phyloP scores from a whole-genome alignment of 306 rosid species.

The Vigna nakashimae region DNA sequence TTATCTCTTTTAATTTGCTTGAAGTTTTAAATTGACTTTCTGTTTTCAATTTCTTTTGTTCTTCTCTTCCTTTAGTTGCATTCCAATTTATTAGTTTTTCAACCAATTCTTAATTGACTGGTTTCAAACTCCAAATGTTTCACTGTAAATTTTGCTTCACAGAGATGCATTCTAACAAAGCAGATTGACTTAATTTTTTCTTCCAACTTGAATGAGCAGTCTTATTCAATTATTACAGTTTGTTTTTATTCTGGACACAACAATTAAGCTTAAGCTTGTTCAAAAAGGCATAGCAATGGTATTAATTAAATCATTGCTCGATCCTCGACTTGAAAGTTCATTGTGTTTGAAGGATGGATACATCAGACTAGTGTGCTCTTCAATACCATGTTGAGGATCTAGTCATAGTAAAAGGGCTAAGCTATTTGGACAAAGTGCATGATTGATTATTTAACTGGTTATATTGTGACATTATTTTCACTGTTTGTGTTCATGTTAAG shows the following conservation, averaged over 20 bases:
- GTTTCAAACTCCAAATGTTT: neutral
- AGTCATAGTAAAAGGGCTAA: slow-evolving; percentile 8
- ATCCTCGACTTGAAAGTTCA: neutral
- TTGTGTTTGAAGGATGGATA: slow-evolving; percentile 30
- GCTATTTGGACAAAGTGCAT: slow-evolving; percentile 7
- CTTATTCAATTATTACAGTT: neutral
- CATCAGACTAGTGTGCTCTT: neutral
- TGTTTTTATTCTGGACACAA: slow-evolving; percentile 3
- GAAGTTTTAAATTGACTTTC: slow-evolving; percentile 4
- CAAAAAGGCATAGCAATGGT: neutral
- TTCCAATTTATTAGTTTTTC: neutral
- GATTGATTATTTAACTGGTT: slow-evolving; percentile 11
- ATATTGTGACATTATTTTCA: neutral
- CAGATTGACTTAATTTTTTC: neutral
- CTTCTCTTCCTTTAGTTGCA: slow-evolving; percentile 15
- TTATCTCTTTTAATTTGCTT: slow-evolving; percentile 3
- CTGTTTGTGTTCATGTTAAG: slow-evolving; percentile 10
- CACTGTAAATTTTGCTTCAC: neutral
- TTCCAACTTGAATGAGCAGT: neutral
- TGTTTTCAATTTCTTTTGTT: neutral
- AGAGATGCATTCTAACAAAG: neutral
- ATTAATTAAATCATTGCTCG: neutral
- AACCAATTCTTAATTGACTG: neutral
- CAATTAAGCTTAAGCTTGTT: neutral
- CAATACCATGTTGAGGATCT: neutral